phyloP scores from a whole-genome alignment of 192 early-diverging fungal genomes.

The Mortierella alpina region DNA sequence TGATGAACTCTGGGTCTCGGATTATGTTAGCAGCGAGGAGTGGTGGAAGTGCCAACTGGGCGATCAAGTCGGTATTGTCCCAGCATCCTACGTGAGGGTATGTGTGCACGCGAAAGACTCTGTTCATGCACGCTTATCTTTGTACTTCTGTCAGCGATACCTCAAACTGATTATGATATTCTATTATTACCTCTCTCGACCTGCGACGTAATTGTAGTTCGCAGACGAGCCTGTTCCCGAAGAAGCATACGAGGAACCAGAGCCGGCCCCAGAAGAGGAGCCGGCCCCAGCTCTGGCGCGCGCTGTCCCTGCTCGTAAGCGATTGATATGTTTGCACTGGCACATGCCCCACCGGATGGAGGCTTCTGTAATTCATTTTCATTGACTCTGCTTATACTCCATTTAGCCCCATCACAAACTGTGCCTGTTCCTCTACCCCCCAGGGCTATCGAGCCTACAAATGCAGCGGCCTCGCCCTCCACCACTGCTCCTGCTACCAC shows the following conservation, averaged over 20 bases:
- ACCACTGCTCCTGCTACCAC: background rate
- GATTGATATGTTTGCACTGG: background rate
- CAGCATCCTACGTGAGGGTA: slow-evolving; percentile 82
- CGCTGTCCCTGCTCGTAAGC: slow-evolving; percentile 44
- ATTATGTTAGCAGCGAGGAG: slow-evolving; percentile 82
- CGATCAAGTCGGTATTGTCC: slow-evolving; percentile 83
- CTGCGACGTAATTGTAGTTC: slow-evolving; percentile 6
- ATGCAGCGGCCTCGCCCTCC: background rate
- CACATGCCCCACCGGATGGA: background rate
- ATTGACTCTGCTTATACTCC: background rate
- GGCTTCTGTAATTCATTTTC: background rate
- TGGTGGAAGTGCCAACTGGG: slow-evolving; percentile 89
- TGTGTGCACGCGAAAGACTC: background rate
- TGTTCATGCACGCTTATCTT: background rate
- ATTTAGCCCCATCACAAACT: slow-evolving; percentile 14
- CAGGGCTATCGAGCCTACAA: too few species aligned
- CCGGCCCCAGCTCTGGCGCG: slow-evolving; percentile 16
- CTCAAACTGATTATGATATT: background rate
- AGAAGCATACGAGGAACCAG: slow-evolving; percentile 18
- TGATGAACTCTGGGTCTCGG: slow-evolving; percentile 86
- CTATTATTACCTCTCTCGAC: background rate
- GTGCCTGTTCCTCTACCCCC: slow-evolving; percentile 1
- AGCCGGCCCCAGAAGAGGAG: slow-evolving; percentile 13
- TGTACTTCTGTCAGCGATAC: background rate
- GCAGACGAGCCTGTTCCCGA: slow-evolving; percentile 34